phyloP scores from a whole-genome alignment of 495 filamentous ascomycete genomes.

The Aspergillus ostianus region DNA sequence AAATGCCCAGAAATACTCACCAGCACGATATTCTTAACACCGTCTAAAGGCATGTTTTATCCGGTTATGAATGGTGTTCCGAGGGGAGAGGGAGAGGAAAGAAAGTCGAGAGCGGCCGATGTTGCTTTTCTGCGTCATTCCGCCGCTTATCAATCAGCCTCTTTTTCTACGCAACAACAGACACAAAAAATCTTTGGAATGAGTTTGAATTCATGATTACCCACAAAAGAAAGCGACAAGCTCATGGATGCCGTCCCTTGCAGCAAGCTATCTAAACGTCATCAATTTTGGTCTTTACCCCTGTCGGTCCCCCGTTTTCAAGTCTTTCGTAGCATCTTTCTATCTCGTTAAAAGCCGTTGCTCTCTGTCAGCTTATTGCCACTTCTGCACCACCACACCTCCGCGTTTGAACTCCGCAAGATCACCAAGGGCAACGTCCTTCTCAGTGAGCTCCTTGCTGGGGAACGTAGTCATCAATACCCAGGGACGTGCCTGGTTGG shows the following conservation, averaged over 20 bases:
- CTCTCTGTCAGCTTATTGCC: constrained; percentile 46
- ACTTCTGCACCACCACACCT: constrained; percentile 88
- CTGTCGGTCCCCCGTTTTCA: neutral
- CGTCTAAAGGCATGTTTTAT: constrained; percentile 45
- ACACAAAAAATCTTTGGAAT: neutral
- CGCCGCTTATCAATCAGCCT: constrained; percentile 45
- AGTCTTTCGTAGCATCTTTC: neutral
- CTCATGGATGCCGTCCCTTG: neutral
- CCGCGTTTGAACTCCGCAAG: constrained; percentile 79
- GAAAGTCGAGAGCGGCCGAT: constrained; percentile 13
- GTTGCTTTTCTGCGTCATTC: constrained; percentile 28
- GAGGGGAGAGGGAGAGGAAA: constrained; percentile 11
- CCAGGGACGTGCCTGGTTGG: constrained; percentile 61
- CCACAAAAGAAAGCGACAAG: too few relatives aligned
- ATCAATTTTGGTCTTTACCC: neutral
- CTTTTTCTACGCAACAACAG: constrained; percentile 15
- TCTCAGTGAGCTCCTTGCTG: constrained; percentile 85
- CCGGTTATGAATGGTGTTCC: neutral
- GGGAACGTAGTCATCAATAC: constrained; percentile 94
- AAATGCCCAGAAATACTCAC: constrained; percentile 25
- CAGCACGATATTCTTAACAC: constrained; percentile 53
- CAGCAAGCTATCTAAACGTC: neutral
- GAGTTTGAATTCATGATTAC: constrained; percentile 4
- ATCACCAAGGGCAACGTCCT: constrained; percentile 65
- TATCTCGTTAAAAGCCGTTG: neutral